Conservation (phyloP, 805 yeast genomes). For the Barnettozyma siamensis region DNA sequence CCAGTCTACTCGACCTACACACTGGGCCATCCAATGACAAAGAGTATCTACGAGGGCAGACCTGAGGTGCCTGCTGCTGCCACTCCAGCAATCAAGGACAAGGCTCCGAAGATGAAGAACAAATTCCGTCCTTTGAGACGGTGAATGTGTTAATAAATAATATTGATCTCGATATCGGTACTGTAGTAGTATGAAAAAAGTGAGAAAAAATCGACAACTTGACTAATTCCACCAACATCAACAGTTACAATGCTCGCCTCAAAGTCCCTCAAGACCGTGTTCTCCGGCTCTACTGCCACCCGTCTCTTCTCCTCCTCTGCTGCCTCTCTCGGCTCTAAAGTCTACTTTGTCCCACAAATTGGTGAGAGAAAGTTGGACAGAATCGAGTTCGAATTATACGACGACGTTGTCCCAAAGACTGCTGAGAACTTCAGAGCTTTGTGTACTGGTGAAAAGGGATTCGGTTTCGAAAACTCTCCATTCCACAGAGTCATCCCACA, state of each 20-base stretch:
- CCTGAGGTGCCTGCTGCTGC: constrained; percentile 26
- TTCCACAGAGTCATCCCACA: constrained; percentile 98
- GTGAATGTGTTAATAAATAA: no score
- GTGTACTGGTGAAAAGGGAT: constrained; percentile 94
- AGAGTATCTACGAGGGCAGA: constrained; percentile 51
- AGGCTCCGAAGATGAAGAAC: constrained; percentile 42
- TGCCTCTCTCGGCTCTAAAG: constrained; percentile 39
- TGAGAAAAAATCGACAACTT: no score
- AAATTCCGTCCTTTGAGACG: constrained; percentile 61
- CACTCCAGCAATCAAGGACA: constrained; percentile 30
- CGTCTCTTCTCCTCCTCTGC: constrained; percentile 23
- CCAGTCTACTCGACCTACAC: constrained; percentile 82
- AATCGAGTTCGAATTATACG: constrained; percentile 29
- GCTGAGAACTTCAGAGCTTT: constrained; percentile 94
- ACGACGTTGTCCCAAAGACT: constrained; percentile 78
- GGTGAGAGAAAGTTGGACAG: constrained; percentile 44
- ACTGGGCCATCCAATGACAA: constrained; percentile 80
- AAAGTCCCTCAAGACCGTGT: constrained; percentile 5
- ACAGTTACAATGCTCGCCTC: no score
- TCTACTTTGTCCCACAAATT: constrained; percentile 50
- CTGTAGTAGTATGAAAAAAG: no score
- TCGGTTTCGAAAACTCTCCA: constrained; percentile 80
- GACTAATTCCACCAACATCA: no score
- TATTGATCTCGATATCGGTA: no score
- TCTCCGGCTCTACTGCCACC: constrained; percentile 14